phyloP scores from a whole-genome alignment of 2,329 filamentous ascomycete genomes.

The Ophiocordyceps polyrhachis-furcata region DNA sequence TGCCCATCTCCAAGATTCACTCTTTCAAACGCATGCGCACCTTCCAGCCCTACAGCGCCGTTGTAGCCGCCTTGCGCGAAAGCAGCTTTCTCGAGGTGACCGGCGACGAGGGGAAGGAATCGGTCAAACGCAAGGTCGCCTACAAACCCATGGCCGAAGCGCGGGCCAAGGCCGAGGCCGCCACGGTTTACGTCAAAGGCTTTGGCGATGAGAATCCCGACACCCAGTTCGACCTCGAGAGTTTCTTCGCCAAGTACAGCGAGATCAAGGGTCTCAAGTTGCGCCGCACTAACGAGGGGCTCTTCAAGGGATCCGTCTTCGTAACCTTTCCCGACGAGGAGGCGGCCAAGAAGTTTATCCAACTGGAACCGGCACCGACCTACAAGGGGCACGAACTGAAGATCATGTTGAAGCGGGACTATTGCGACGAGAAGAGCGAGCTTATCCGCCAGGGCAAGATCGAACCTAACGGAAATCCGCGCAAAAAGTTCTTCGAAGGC shows the following conservation, averaged over 20 bases:
- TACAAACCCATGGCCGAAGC: constrained; percentile 38
- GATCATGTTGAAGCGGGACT: constrained; percentile 77
- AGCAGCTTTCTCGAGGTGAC: constrained; percentile 55
- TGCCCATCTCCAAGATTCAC: constrained; percentile 60
- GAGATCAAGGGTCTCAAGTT: constrained; percentile 70
- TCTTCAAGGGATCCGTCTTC: constrained; percentile 94
- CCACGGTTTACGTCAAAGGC: constrained; percentile 82
- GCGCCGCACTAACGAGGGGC: constrained; percentile 50
- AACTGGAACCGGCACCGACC: constrained; percentile 59
- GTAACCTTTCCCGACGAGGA: constrained; percentile 78
- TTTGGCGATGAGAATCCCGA: constrained; percentile 71
- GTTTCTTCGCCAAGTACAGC: constrained; percentile 71
- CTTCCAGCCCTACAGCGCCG: constrained; percentile 72
- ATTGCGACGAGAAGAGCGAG: constrained; percentile 59
- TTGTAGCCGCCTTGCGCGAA: constrained; percentile 67
- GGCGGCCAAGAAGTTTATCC: constrained; percentile 61
- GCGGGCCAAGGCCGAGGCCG: constrained; percentile 47
- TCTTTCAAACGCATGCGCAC: constrained; percentile 91
- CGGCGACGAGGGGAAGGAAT: constrained; percentile 55
- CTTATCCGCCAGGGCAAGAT: constrained; percentile 55
- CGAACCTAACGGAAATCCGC: constrained; percentile 30
- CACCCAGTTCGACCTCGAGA: constrained; percentile 87
- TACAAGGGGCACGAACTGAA: constrained; percentile 66
- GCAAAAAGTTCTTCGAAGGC: constrained; percentile 31
- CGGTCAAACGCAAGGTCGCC: constrained; percentile 57